Evolutionary conservation across 805 yeast genomes (phyloP).

Genomic region (Cyberlindnera amylophila): DNA sequence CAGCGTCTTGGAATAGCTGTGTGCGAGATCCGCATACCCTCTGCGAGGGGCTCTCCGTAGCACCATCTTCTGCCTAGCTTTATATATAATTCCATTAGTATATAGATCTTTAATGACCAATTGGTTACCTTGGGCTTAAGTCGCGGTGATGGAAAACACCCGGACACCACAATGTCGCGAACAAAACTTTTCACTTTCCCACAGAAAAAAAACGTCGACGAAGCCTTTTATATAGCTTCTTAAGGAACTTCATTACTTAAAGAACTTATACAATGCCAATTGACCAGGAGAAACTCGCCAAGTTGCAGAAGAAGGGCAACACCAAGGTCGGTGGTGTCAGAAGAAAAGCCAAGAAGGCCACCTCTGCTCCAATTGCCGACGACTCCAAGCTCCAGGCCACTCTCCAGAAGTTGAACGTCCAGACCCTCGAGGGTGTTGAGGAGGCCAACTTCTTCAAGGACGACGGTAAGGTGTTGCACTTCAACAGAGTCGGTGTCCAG

Average conservation of each 20-base stretch:
- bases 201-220: slow-evolving; percentile 9
- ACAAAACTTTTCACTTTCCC: slow-evolving; percentile 7
- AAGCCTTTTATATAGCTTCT: no score
- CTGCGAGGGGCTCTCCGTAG: slow-evolving; percentile 1
- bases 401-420: slow-evolving; percentile 84
- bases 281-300: slow-evolving; percentile 92
- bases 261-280: slow-evolving; percentile 66
- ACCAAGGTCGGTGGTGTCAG: slow-evolving; percentile 86
- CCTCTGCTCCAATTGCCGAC: slow-evolving; percentile 66
- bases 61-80: no score
- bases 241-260: no score
- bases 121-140: no score
- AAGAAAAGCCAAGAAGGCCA: slow-evolving; percentile 82
- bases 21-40: slow-evolving; percentile 18
- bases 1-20: slow-evolving; percentile 26
- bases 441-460: slow-evolving; percentile 98
- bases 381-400: slow-evolving; percentile 89
- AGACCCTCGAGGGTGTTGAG: slow-evolving; percentile 83
- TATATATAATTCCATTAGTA: no score
- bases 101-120: no score
- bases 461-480: slow-evolving; percentile 93
- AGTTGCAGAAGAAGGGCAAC: slow-evolving; percentile 80
- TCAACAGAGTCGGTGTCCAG: slow-evolving; percentile 95
- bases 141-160: slow-evolving; percentile 2
- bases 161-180: slow-evolving; percentile 5